Evolutionary conservation across 257 asterid species (phyloP).

Genomic region (Lantana camara): DNA sequence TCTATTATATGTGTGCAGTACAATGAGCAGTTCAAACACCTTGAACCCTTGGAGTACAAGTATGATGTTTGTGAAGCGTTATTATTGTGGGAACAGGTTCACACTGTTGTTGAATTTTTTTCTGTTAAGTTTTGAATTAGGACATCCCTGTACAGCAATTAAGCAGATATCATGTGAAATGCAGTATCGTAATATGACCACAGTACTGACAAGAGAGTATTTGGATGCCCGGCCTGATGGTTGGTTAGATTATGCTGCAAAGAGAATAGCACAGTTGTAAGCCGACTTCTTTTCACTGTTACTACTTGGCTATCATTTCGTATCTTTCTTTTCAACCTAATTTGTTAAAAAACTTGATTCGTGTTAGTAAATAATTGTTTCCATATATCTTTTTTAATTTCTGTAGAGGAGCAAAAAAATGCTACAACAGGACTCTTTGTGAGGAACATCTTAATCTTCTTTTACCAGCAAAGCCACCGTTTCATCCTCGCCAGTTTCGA

Average conservation of each 20-base stretch:
- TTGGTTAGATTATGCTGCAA: slow-evolving; percentile 91
- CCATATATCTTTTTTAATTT: slow-evolving; percentile 14
- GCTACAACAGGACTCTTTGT: slow-evolving; percentile 86
- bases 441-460: slow-evolving; percentile 85
- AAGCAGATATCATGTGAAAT: slow-evolving; percentile 47
- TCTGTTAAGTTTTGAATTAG: too few relatives aligned
- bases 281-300: slow-evolving; percentile 32
- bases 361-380: slow-evolving; percentile 7
- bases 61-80: slow-evolving; percentile 92
- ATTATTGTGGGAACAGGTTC: slow-evolving; percentile 97
- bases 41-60: slow-evolving; percentile 93
- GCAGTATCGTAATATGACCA: slow-evolving; percentile 99
- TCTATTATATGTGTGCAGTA: slow-evolving; percentile 57
- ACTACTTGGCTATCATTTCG: slow-evolving; percentile 18
- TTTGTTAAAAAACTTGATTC: slow-evolving; percentile 4
- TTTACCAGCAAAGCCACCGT: slow-evolving; percentile 93
- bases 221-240: slow-evolving; percentile 96
- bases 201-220: slow-evolving; percentile 95
- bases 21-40: slow-evolving; percentile 81
- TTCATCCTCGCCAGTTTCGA: slow-evolving; percentile 91
- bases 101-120: slow-evolving; percentile 11
- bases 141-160: slow-evolving; percentile 26
- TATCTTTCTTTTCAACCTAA: slow-evolving; percentile 7
- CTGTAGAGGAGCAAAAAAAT: slow-evolving; percentile 82
- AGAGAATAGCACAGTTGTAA: slow-evolving; percentile 94